Evolutionary conservation across 352 stramenopile genomes (phyloP), one percentile per base, ranked within the genome.

Genomic region (Pythium phragmitis): DNA sequence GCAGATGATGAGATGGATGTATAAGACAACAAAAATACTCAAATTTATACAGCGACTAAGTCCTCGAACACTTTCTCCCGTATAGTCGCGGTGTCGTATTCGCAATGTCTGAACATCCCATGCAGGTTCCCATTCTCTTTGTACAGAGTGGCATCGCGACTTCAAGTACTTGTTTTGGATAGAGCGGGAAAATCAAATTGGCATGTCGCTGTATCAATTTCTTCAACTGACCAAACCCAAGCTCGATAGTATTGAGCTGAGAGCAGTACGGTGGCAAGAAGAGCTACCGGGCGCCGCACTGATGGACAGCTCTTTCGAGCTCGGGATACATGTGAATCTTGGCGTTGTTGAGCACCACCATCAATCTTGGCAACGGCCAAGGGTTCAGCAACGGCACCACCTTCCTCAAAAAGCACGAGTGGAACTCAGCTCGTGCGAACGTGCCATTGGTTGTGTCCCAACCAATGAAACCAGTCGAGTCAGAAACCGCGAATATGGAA

Each of bases 301-400:
- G 98, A 74, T 87, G 97, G 57, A 98, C 96, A 63, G 96, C 97
- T 68, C 97, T 90, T 14, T 83, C 72, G 72, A 98, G 91, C 57
- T 92, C 91, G 21, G 89, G 85, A 72, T 98, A 98, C 56, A 98
- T 93, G 19, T 97, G 74, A 8, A 94, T 86, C 14, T 65, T 70
- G 13, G 77, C 53, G 23, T 55, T 53, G n/a, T 68, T 53, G 16
- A 73, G 43, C 3, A 98, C 69, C 50, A 98, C 67, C 30, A 89
- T 79, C 4, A 72, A 71, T 30, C 96, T 45, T 11, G 82, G 77
- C 26, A 73, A 55, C n/a, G 83, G 73, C 63, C 90, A 96, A 41
- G 94, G 76, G 57, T 94, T 89, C 83, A 98, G 96, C 82, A 80
- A 95, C 67, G 98, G 48, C 28, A 55, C 91, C 37, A 65, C 69